These are phyloP conservation scores for Cercospora berteroae DNA, from an alignment of 2,329 filamentous ascomycete species.

Conservation along the genomic window DNA sequence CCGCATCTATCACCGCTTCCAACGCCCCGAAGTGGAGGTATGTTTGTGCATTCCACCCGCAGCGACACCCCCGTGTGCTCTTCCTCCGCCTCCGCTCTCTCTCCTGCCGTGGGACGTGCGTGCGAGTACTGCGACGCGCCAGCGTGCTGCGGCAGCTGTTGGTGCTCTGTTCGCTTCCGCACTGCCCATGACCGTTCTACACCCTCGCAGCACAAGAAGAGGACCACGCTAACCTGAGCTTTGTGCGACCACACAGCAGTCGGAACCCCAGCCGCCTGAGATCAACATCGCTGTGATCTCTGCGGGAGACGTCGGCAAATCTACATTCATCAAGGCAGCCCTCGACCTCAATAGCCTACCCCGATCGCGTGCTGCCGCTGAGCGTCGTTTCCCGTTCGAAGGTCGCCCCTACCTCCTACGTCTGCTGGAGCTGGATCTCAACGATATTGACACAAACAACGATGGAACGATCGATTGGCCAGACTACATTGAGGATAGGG, in stretches of 20 bases:
- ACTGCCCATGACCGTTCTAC: not conserved
- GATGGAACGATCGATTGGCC: conserved; percentile 58
- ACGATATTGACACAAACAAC: conserved; percentile 52
- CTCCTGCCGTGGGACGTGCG: not conserved
- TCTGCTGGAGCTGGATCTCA: conserved; percentile 55
- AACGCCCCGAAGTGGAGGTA: conserved; percentile 30
- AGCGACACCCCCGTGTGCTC: not conserved
- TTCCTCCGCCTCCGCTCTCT: not conserved
- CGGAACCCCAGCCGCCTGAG: conserved; percentile 45
- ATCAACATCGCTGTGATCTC: conserved; percentile 61
- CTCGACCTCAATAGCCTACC: conserved; percentile 53
- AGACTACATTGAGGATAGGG: conserved; percentile 58
- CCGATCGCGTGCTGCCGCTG: conserved; percentile 42
- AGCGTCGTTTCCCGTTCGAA: conserved; percentile 58
- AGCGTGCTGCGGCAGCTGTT: not conserved
- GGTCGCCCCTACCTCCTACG: conserved; percentile 56
- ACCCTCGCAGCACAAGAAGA: conserved; percentile 21
- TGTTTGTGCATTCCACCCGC: conserved; percentile 6
- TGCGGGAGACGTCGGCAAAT: conserved; percentile 55
- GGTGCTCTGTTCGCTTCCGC: not conserved
- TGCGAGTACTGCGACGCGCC: not conserved
- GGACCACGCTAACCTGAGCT: conserved; percentile 15
- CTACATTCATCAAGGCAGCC: conserved; percentile 58
- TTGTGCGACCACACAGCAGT: conserved; percentile 19
- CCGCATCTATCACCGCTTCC: conserved; percentile 32